phyloP scores from a whole-genome alignment of 2,329 filamentous ascomycete species.

The Cytospora piceicola region DNA sequence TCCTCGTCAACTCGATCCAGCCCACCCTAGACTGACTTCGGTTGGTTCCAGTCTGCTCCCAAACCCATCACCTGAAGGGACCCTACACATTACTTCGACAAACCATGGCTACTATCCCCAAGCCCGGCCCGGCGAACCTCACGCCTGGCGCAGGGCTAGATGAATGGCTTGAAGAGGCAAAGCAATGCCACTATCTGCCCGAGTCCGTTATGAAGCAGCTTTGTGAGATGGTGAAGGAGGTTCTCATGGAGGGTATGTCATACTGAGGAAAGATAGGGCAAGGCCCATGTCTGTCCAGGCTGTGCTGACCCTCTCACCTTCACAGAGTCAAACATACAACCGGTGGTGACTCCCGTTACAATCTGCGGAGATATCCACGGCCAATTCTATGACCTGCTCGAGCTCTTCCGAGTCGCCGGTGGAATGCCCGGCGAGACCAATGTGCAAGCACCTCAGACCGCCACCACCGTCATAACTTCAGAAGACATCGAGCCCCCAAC shows the following conservation, averaged over 20 bases:
- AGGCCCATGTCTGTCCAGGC: not conserved
- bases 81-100: slow-evolving; percentile 27
- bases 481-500: slow-evolving; percentile 90
- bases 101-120: slow-evolving; percentile 66
- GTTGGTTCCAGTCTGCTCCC: not conserved
- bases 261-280: not conserved
- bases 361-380: slow-evolving; percentile 98
- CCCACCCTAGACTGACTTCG: not conserved
- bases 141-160: slow-evolving; percentile 83
- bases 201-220: slow-evolving; percentile 98
- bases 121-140: slow-evolving; percentile 87
- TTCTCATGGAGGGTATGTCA: slow-evolving; percentile 87
- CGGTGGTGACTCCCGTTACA: slow-evolving; percentile 94
- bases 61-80: not conserved
- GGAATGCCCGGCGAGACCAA: slow-evolving; percentile 90
- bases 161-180: slow-evolving; percentile 96
- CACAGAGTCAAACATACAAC: slow-evolving; percentile 98
- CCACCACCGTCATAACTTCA: slow-evolving; percentile 79
- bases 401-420: slow-evolving; percentile 94
- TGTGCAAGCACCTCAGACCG: slow-evolving; percentile 68
- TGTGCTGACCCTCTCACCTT: slow-evolving; percentile 16
- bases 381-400: slow-evolving; percentile 96
- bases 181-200: slow-evolving; percentile 95
- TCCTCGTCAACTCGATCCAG: slow-evolving; percentile 10
- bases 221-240: slow-evolving; percentile 98